Evolutionary conservation across 306 rosid genomes (phyloP), one percentile per base, ranked within the genome.

Genomic region (Morella rubra): DNA sequence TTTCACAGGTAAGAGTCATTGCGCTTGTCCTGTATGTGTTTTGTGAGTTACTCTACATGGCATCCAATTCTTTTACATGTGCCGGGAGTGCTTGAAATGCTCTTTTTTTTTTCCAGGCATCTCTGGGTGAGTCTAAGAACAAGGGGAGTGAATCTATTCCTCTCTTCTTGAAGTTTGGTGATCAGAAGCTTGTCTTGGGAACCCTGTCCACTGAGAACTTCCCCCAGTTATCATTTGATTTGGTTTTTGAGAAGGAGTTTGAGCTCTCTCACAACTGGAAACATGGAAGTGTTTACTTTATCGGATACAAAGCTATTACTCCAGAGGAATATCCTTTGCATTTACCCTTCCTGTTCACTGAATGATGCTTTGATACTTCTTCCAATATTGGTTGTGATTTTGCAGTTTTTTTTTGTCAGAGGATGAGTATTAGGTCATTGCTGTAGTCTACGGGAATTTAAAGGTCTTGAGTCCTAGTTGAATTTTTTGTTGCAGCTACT

Each of bases 261-360:
- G 96, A 91, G 86, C 87, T 96, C 37, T 92, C 96, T 8, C 98
- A 92, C 89, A 92, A 44, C 65, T 84, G 87, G 9, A 96, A 96
- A 22, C 60, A n/a, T 71, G 89, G 84, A 1, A 92, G 93, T 58
- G 88, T 96, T 19, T 75, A 79, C 82, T 91, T 90, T 68, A 58
- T 80, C 74, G 99, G 99, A 46, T 92, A 96, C 85, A 90, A 85
- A 65, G 76, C 93, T 0, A 16, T 4, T 8, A 22, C 73, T 1
- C 66, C 73, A 6, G 81, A 81, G 1, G 79, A 79, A 95, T 92
- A 96, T 92, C 99, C 99, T 95, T 84, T 10, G 18, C 3, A 24
- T 5, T 44, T 6, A 22, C 8, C 27, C 19, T 41, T 18, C 1
- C 7, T 18, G 22, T 66, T 66, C 27, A 66, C 50, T 27, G 32